Evolutionary conservation across 495 filamentous ascomycete species (phyloP).

Genomic region (Xylaria venustula): DNA sequence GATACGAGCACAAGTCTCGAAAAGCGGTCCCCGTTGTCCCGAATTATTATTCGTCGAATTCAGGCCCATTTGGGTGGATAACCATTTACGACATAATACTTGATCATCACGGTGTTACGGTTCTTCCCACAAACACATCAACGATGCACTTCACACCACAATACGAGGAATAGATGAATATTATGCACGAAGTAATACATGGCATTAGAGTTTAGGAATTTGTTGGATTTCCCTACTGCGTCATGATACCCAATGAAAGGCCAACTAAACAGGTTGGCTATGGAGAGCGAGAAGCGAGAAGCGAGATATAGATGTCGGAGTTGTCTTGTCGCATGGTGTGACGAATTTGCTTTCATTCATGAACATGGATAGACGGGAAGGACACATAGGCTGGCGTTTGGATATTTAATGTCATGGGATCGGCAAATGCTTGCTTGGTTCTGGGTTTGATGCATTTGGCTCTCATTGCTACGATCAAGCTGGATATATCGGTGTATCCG

Average conservation of each 20-base stretch:
- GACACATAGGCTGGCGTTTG: slow-evolving; percentile 6
- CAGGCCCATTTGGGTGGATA: not conserved
- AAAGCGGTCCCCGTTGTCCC: too few species aligned
- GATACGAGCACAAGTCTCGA: too few species aligned
- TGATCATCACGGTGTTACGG: not conserved
- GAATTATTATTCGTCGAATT: not conserved
- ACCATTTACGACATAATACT: not conserved
- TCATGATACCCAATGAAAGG: slow-evolving; percentile 28
- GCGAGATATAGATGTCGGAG: slow-evolving; percentile 9
- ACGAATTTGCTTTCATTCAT: not conserved
- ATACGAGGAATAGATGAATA: not conserved
- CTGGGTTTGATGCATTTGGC: not conserved
- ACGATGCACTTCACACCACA: slow-evolving; percentile 21
- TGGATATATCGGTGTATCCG: not conserved
- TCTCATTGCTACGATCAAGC: not conserved
- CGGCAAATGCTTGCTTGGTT: not conserved
- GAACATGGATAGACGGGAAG: slow-evolving; percentile 6
- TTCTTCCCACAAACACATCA: too few species aligned
- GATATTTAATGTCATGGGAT: not conserved
- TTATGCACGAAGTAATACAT: not conserved
- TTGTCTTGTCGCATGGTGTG: not conserved
- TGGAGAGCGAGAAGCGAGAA: too few species aligned
- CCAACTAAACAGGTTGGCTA: not conserved
- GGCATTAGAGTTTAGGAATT: slow-evolving; percentile 18
- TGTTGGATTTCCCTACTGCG: slow-evolving; percentile 22